Conservation (phyloP, 1,139 yeast species). For the Taiozyma sp. region DNA sequence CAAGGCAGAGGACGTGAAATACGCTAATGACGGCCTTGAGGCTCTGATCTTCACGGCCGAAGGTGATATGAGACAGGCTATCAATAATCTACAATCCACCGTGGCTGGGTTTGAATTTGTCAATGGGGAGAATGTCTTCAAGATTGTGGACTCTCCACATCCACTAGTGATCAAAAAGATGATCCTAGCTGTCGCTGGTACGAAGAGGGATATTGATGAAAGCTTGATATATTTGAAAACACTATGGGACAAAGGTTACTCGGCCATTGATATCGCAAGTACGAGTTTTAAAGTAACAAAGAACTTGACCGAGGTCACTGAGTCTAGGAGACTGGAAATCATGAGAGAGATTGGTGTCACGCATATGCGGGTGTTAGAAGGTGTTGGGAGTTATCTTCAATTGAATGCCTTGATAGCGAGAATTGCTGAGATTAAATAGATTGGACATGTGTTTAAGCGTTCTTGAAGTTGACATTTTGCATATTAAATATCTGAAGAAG, state of each 20-base stretch:
- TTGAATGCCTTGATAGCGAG: conserved; percentile 79
- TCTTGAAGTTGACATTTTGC: background rate
- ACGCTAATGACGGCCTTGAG: conserved; percentile 85
- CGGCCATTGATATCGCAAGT: conserved; percentile 89
- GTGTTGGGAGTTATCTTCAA: conserved; percentile 85
- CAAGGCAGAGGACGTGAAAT: conserved; percentile 66
- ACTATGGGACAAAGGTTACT: conserved; percentile 88
- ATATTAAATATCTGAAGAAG: too few species aligned
- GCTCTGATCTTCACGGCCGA: conserved; percentile 96
- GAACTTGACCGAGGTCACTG: conserved; percentile 62
- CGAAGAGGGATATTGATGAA: conserved; percentile 51
- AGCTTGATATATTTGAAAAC: conserved; percentile 58
- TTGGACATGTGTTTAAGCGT: background rate
- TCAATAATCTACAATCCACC: conserved; percentile 89
- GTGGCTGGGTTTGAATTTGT: conserved; percentile 92
- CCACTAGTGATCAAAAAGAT: conserved; percentile 82
- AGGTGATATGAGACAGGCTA: conserved; percentile 98
- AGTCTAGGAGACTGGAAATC: conserved; percentile 64
- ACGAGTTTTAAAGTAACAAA: conserved; percentile 88
- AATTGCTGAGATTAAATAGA: conserved; percentile 21
- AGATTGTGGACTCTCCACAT: conserved; percentile 95
- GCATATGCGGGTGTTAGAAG: conserved; percentile 91
- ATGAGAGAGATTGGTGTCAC: conserved; percentile 85
- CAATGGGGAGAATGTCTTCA: conserved; percentile 86
- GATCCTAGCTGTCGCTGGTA: conserved; percentile 50